A percentile compares a stretch with the other conserved stretches of the same genome.
These are phyloP conservation scores for Neurospora sp. DNA, from an alignment of 495 filamentous ascomycete genomes.

Conservation along the genomic window DNA sequence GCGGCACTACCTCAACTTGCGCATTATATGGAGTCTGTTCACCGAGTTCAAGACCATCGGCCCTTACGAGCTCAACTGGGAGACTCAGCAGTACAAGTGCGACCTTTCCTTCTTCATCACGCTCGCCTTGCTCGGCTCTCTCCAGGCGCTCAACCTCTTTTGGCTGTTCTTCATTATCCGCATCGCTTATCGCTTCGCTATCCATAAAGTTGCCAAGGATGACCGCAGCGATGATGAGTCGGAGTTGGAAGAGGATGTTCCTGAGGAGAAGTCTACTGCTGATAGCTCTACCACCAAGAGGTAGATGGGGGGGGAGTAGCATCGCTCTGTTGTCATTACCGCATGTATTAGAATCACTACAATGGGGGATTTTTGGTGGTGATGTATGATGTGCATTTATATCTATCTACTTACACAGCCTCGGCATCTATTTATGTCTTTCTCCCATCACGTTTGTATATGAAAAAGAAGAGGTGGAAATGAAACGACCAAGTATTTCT, in stretches of 20 bases:
- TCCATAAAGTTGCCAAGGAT: constrained; percentile 39
- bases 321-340: neutral
- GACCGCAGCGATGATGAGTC: constrained; percentile 44
- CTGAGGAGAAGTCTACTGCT: neutral
- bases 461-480: neutral
- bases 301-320: neutral
- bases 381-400: neutral
- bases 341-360: neutral
- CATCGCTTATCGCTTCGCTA: constrained; percentile 51
- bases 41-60: constrained; percentile 85
- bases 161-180: constrained; percentile 78
- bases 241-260: constrained; percentile 23
- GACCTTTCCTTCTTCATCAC: constrained; percentile 66
- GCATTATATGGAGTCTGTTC: constrained; percentile 74
- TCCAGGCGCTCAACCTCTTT: constrained; percentile 78
- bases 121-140: constrained; percentile 53
- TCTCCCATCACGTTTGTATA: neutral
- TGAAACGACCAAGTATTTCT: neutral
- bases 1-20: constrained; percentile 83
- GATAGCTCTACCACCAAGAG: neutral
- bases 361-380: neutral
- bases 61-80: constrained; percentile 81
- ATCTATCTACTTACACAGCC: neutral
- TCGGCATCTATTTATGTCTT: neutral
- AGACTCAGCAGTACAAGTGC: constrained; percentile 75